Evolutionary conservation across 1,139 yeast genomes (phyloP).

Genomic region (Meyerozyma athensensis): DNA sequence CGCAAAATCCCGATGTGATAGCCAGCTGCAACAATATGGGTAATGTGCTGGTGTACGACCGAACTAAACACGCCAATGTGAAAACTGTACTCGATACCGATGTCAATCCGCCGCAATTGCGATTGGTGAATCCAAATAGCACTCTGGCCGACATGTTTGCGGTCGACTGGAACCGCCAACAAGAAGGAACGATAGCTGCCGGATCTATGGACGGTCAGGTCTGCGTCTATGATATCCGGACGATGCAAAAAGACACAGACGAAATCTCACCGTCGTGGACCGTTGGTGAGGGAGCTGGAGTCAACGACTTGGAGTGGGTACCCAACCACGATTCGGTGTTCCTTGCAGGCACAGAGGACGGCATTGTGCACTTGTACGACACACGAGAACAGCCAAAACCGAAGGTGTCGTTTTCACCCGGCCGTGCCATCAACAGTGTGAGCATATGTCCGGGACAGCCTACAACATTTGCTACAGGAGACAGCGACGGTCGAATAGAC

Average conservation of each 20-base stretch:
- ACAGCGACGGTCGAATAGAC: slow-evolving; percentile 51
- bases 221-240: slow-evolving; percentile 30
- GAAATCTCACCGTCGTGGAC: neutral
- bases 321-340: slow-evolving; percentile 55
- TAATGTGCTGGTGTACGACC: slow-evolving; percentile 41
- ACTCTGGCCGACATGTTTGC: slow-evolving; percentile 34
- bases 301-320: slow-evolving; percentile 62
- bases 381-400: slow-evolving; percentile 25
- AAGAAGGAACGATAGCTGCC: slow-evolving; percentile 31
- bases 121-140: slow-evolving; percentile 14
- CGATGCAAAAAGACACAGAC: neutral
- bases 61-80: slow-evolving; percentile 46
- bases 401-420: slow-evolving; percentile 18
- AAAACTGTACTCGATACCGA: slow-evolving; percentile 15
- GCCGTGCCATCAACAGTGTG: slow-evolving; percentile 57
- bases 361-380: slow-evolving; percentile 47
- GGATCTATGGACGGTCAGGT: slow-evolving; percentile 36
- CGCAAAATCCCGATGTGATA: slow-evolving; percentile 41
- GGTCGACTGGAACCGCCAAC: slow-evolving; percentile 40
- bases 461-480: slow-evolving; percentile 63
- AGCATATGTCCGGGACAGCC: slow-evolving; percentile 58
- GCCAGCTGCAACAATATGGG: slow-evolving; percentile 41
- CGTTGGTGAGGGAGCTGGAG: slow-evolving; percentile 25
- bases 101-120: slow-evolving; percentile 29
- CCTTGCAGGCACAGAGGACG: slow-evolving; percentile 55